Conservation (phyloP, 1,284 basidiomycete genomes). For the Melampsora americana region DNA sequence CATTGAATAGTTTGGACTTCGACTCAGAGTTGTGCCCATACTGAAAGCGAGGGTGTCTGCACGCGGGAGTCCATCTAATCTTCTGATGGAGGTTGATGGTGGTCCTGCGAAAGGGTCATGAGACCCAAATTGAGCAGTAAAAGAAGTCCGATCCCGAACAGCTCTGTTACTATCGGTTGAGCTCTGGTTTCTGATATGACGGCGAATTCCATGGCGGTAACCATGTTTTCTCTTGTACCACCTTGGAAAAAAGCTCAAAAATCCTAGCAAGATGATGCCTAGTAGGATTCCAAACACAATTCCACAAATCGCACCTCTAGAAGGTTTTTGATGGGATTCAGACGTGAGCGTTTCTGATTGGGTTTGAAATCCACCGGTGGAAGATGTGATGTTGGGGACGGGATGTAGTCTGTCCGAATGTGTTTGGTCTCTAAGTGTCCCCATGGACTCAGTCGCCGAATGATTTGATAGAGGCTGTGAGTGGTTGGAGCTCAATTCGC, state of each 20-base stretch:
- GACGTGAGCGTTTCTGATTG: too few relatives aligned
- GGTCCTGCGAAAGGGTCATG: constrained; percentile 29
- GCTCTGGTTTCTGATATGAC: not conserved
- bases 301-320: not conserved
- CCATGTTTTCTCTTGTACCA: constrained; percentile 12
- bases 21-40: not conserved
- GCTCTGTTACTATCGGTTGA: constrained; percentile 41
- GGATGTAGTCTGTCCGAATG: too few relatives aligned
- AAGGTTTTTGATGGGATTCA: not conserved
- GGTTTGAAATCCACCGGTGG: too few relatives aligned
- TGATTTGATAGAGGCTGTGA: too few relatives aligned
- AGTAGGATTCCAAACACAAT: not conserved
- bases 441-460: too few relatives aligned
- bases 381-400: too few relatives aligned
- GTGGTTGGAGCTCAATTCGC: not conserved
- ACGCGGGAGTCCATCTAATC: constrained; percentile 17
- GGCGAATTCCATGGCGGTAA: constrained; percentile 13
- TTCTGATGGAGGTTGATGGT: constrained; percentile 22
- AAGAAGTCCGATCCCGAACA: constrained; percentile 30
- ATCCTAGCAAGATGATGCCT: not conserved
- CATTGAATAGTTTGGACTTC: constrained; percentile 12
- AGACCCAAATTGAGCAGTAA: constrained; percentile 12
- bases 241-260: constrained; percentile 11
- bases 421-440: too few relatives aligned
- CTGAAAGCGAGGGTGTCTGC: not conserved